A percentile compares a stretch with the other conserved stretches of the same genome.
phyloP scores from a whole-genome alignment of 352 stramenopile genomes.

The Blastocystis sp. region DNA sequence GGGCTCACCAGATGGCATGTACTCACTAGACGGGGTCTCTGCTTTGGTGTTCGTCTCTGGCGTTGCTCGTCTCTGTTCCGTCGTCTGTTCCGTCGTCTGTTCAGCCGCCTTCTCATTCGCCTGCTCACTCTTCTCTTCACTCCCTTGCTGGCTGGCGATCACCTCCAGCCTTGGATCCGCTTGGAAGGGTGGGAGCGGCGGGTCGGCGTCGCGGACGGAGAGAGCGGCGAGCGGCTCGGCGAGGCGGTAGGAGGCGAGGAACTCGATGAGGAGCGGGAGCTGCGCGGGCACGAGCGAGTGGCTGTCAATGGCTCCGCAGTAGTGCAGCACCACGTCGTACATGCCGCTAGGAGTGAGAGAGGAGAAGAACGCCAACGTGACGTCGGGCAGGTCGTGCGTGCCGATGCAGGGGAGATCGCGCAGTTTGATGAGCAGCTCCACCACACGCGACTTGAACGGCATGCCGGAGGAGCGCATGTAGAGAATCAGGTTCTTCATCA shows the following conservation, averaged over 20 bases:
- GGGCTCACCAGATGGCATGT: conserved; percentile 75
- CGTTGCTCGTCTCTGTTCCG: conserved; percentile 78
- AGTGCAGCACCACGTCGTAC: conserved; percentile 19
- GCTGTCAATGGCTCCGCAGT: not conserved
- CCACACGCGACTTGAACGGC: conserved; percentile 63
- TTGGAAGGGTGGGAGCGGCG: conserved; percentile 7
- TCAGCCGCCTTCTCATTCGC: no score
- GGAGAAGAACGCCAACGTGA: not conserved
- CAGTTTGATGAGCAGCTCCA: conserved; percentile 57
- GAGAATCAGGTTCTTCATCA: conserved; percentile 15
- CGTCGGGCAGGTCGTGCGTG: not conserved
- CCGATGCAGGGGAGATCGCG: conserved; percentile 1
- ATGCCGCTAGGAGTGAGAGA: conserved; percentile 24
- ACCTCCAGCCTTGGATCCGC: no score
- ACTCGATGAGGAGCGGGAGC: conserved; percentile 41
- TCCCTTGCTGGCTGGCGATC: no score
- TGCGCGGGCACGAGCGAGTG: conserved; percentile 9
- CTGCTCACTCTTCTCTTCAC: no score
- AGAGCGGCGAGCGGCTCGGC: not conserved
- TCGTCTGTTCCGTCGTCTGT: no score
- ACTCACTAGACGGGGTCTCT: conserved; percentile 85
- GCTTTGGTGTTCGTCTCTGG: conserved; percentile 75
- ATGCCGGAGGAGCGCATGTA: conserved; percentile 55
- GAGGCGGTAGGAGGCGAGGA: conserved; percentile 22
- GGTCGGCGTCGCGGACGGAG: not conserved